Evolutionary conservation across 2,329 filamentous ascomycete genomes (phyloP).

Genomic region (Zymoseptoria passerinii): DNA sequence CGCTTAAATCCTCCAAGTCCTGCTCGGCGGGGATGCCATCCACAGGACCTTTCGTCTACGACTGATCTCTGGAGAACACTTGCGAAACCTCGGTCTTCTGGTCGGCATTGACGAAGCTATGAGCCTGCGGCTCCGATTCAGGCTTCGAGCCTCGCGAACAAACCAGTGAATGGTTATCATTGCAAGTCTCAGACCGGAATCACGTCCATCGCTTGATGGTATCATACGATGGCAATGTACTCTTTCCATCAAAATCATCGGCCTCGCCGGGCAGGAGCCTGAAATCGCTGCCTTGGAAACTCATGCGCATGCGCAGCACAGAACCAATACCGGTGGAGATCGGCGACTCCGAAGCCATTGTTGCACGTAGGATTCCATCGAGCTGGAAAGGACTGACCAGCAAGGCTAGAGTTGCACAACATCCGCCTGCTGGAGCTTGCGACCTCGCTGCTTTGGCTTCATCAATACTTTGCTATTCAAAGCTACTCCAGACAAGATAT

Average conservation of each 20-base stretch:
- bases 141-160: not conserved
- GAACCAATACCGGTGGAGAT: not conserved
- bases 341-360: not conserved
- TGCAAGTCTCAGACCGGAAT: not conserved
- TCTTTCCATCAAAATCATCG: not conserved
- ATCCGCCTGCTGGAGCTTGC: not conserved
- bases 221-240: not conserved
- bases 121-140: not conserved
- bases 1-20: not conserved
- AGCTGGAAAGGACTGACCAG: not conserved
- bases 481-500: not conserved
- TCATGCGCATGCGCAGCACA: not conserved
- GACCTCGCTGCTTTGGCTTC: not conserved
- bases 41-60: not conserved
- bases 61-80: not conserved
- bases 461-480: not conserved
- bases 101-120: not conserved
- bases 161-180: not conserved
- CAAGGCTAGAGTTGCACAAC: not conserved
- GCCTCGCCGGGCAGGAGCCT: not conserved
- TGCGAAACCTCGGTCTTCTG: not conserved
- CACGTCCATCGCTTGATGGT: not conserved
- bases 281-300: not conserved
- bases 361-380: not conserved
- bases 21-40: not conserved